Percentiles rank a stretch among this genome's conserved stretches.
These are phyloP conservation scores for Elongisporangium anandrum DNA, from an alignment of 352 stramenopile species.

Conservation along the genomic window DNA sequence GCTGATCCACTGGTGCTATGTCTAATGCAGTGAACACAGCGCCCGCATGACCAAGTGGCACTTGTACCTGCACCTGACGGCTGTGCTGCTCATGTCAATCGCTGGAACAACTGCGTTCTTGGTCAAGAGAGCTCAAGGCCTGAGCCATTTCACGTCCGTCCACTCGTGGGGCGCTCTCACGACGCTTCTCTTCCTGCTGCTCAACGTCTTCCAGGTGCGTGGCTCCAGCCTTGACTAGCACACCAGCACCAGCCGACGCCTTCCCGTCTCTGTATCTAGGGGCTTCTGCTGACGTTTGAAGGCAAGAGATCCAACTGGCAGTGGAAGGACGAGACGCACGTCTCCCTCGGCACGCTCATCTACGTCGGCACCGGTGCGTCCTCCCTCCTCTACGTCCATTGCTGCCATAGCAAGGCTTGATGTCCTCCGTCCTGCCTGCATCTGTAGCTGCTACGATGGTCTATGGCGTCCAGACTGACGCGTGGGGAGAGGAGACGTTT, in stretches of 20 bases:
- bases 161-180: slow-evolving; percentile 58
- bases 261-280: slow-evolving; percentile 7
- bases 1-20: not conserved
- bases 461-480: slow-evolving; percentile 43
- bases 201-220: slow-evolving; percentile 57
- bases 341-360: slow-evolving; percentile 47
- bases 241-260: not conserved
- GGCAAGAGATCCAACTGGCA: slow-evolving; percentile 49
- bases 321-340: slow-evolving; percentile 72
- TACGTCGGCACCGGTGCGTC: slow-evolving; percentile 42
- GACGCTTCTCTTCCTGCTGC: slow-evolving; percentile 44
- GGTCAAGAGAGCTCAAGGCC: slow-evolving; percentile 19
- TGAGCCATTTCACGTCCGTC: slow-evolving; percentile 34
- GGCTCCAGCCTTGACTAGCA: not conserved
- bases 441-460: slow-evolving; percentile 31
- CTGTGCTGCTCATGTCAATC: slow-evolving; percentile 26
- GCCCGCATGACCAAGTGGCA: slow-evolving; percentile 55
- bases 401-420: no score
- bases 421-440: not conserved
- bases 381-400: not conserved
- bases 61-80: slow-evolving; percentile 38
- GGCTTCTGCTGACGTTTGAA: slow-evolving; percentile 60
- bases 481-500: slow-evolving; percentile 30
- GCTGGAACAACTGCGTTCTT: slow-evolving; percentile 33
- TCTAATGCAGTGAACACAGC: slow-evolving; percentile 19